phyloP scores from a whole-genome alignment of 1,284 basidiomycete species.

The Pseudozyma pruni region DNA sequence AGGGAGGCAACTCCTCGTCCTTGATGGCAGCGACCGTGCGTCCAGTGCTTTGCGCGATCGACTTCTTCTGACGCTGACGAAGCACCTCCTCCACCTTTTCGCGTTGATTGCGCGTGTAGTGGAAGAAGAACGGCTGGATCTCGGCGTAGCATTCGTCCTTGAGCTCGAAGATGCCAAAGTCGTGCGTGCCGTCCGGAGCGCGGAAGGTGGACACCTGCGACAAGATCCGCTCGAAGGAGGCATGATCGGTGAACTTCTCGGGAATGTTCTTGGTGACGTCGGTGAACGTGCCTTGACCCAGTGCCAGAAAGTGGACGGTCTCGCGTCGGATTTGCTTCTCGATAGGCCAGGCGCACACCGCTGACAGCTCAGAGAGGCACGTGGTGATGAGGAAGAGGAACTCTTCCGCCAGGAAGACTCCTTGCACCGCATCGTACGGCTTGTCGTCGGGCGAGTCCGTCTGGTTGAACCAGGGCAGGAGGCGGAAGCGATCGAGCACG shows the following conservation, averaged over 20 bases:
- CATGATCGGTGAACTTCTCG: conserved; percentile 87
- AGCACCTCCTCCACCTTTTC: conserved; percentile 90
- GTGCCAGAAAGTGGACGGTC: conserved; percentile 88
- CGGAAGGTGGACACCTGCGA: conserved; percentile 83
- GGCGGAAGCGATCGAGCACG: conserved; percentile 88
- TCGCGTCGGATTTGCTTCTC: conserved; percentile 80
- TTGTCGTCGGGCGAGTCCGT: conserved; percentile 67
- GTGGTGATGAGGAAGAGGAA: conserved; percentile 87
- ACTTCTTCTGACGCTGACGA: conserved; percentile 36
- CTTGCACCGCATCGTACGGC: conserved; percentile 77
- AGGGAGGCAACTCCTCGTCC: conserved; percentile 40
- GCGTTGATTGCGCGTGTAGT: conserved; percentile 92
- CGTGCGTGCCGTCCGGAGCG: conserved; percentile 79
- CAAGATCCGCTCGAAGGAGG: conserved; percentile 84
- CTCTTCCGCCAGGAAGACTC: conserved; percentile 90
- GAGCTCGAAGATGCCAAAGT: conserved; percentile 87
- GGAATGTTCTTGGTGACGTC: conserved; percentile 91
- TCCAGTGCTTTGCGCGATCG: conserved; percentile 27
- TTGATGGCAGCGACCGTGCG: conserved; percentile 26
- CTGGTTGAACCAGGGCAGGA: conserved; percentile 78
- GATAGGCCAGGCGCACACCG: conserved; percentile 78
- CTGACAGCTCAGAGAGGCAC: conserved; percentile 83
- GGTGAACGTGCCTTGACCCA: conserved; percentile 88
- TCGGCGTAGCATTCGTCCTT: conserved; percentile 84
- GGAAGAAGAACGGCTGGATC: conserved; percentile 94